These are phyloP conservation scores for Jacaranda mimosifolia DNA, from an alignment of 257 asterid genomes.

Conservation along the genomic window DNA sequence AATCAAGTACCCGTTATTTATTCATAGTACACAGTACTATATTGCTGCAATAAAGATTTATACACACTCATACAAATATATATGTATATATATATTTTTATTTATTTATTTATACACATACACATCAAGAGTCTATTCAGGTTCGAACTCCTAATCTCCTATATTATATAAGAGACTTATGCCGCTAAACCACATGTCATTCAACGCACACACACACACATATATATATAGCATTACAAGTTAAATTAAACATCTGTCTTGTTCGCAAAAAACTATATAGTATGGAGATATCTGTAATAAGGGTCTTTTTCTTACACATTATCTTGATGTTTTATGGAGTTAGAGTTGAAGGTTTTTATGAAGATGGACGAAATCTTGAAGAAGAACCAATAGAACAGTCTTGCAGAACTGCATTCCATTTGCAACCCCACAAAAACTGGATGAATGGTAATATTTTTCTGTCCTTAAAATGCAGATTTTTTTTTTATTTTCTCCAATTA, in stretches of 20 bases:
- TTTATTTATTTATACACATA: too few species aligned
- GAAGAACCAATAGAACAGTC: slow-evolving; percentile 34
- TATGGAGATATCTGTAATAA: slow-evolving; percentile 33
- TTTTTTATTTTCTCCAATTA: not conserved
- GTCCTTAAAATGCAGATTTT: not conserved
- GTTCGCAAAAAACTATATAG: not conserved
- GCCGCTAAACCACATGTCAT: too few species aligned
- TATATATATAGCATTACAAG: not conserved
- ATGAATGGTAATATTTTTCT: slow-evolving; percentile 50
- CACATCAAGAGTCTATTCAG: too few species aligned
- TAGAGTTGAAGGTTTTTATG: slow-evolving; percentile 31
- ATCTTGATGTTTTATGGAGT: slow-evolving; percentile 36
- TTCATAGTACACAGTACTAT: not conserved
- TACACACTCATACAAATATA: too few species aligned
- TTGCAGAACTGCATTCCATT: slow-evolving; percentile 53
- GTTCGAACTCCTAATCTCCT: too few species aligned
- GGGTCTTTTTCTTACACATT: slow-evolving; percentile 23
- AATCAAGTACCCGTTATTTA: slow-evolving; percentile 12
- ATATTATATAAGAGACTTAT: too few species aligned
- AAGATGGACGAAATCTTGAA: slow-evolving; percentile 18
- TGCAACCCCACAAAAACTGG: slow-evolving; percentile 67
- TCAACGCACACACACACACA: too few species aligned
- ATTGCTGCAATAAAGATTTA: not conserved
- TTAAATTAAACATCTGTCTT: not conserved
- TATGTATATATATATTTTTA: too few species aligned